Conservation (phyloP, 2,329 filamentous ascomycete genomes). For the Hypoxylon sp. region DNA sequence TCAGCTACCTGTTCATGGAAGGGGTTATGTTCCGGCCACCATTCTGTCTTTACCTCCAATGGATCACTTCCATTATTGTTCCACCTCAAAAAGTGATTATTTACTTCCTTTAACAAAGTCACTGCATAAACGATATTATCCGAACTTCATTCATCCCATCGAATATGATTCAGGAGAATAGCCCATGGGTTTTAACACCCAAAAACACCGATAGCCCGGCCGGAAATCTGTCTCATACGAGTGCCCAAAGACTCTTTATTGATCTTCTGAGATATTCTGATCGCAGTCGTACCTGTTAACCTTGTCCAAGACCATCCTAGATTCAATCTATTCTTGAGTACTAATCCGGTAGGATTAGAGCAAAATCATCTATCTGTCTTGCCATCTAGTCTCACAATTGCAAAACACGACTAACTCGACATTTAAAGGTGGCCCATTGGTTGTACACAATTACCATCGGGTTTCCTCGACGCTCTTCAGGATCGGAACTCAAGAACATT, state of each 20-base stretch:
- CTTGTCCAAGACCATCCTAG: constrained; percentile 19
- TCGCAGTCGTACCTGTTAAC: constrained; percentile 30
- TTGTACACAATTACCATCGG: constrained; percentile 20
- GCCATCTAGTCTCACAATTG: constrained; percentile 24
- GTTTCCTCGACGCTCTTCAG: constrained; percentile 6
- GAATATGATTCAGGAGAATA: neutral
- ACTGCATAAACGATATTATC: neutral
- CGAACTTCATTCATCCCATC: neutral
- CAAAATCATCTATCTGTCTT: constrained; percentile 40
- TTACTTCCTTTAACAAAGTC: neutral
- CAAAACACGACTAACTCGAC: constrained; percentile 38
- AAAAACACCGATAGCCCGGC: neutral
- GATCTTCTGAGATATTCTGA: neutral
- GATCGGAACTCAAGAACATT: neutral
- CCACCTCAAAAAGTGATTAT: neutral
- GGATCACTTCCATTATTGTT: neutral
- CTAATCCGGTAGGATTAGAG: constrained; percentile 27
- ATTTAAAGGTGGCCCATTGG: constrained; percentile 20
- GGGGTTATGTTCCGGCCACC: neutral
- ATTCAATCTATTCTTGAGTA: constrained; percentile 31
- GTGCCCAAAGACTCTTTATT: neutral
- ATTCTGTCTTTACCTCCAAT: neutral
- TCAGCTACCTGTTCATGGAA: neutral
- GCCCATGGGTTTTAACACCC: neutral
- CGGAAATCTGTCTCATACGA: neutral